Percentiles rank a stretch among this genome's conserved stretches.
Conservation (phyloP, 441 rosid genomes). For the Hura crepitans region DNA sequence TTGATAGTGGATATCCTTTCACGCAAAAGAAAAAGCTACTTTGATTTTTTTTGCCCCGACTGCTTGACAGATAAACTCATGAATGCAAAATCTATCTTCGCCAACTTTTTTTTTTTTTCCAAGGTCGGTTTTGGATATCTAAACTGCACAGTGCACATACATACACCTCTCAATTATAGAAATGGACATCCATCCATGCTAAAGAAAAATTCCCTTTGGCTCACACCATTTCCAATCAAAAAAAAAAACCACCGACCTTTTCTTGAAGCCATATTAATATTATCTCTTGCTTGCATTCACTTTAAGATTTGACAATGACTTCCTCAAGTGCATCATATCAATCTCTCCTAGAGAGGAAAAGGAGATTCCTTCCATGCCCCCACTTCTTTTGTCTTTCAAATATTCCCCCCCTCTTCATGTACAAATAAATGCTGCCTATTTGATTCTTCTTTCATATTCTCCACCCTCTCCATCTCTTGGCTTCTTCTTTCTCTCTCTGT, state of each 20-base stretch:
- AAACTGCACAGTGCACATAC: conserved; percentile 4
- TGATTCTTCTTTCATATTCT: conserved; percentile 39
- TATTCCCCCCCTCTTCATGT: conserved; percentile 38
- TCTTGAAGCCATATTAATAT: conserved; percentile 1
- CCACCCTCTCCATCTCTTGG: conserved; percentile 20
- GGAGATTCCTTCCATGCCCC: conserved; percentile 69
- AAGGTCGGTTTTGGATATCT: conserved; percentile 43
- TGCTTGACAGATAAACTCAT: not conserved
- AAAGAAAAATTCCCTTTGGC: conserved; percentile 43
- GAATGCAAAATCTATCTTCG: not conserved
- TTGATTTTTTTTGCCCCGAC: conserved; percentile 15
- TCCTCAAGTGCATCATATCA: not conserved
- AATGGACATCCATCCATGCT: conserved; percentile 27
- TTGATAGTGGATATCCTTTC: conserved; percentile 41
- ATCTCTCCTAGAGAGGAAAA: conserved; percentile 17
- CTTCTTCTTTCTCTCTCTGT: conserved; percentile 20
- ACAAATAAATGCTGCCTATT: conserved; percentile 45
- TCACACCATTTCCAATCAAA: conserved; percentile 8
- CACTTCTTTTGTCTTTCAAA: conserved; percentile 48
- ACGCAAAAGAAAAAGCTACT: conserved; percentile 27
- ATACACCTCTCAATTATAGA: conserved; percentile 15
- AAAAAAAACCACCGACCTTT: conserved; percentile 16
- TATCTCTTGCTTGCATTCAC: conserved; percentile 9
- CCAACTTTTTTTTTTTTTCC: conserved; percentile 16
- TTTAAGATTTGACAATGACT: conserved; percentile 29